Conservation (phyloP, 371 early-diverging fungal genomes). For the Conidiobolus incongruus region DNA sequence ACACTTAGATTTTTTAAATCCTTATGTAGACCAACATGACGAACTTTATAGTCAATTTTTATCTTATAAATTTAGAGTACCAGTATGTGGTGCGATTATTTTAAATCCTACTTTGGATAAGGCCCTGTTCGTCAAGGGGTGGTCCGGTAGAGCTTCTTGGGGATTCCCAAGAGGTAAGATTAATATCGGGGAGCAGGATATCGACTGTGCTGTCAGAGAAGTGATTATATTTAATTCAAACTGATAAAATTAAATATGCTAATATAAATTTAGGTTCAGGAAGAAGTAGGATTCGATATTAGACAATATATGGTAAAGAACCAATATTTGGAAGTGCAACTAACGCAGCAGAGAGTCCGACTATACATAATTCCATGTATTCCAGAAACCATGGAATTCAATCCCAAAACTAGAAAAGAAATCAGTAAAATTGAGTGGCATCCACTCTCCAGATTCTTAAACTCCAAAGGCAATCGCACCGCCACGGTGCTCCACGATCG, state of each 20-base stretch:
- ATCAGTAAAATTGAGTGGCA: too few relatives aligned
- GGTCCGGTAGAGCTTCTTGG: slow-evolving; percentile 71
- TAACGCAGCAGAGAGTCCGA: slow-evolving; percentile 72
- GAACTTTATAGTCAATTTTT: slow-evolving; percentile 74
- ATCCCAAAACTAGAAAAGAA: slow-evolving; percentile 85
- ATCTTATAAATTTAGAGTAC: slow-evolving; percentile 91
- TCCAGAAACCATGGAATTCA: slow-evolving; percentile 59
- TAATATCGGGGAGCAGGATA: slow-evolving; percentile 82
- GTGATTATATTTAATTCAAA: slow-evolving; percentile 9
- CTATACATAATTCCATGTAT: slow-evolving; percentile 85
- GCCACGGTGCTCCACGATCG: too few relatives aligned
- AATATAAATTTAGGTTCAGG: slow-evolving; percentile 34
- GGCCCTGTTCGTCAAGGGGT: slow-evolving; percentile 77
- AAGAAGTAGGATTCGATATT: slow-evolving; percentile 95
- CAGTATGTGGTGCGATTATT: slow-evolving; percentile 98
- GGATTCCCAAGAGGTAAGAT: slow-evolving; percentile 99
- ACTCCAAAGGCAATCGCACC: too few relatives aligned
- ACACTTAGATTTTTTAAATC: too few relatives aligned
- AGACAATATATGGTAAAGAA: slow-evolving; percentile 40
- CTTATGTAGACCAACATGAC: slow-evolving; percentile 50
- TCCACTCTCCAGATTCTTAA: too few relatives aligned
- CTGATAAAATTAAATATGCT: background rate
- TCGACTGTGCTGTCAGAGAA: slow-evolving; percentile 89
- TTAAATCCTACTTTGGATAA: slow-evolving; percentile 68
- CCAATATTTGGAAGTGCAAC: slow-evolving; percentile 55